A percentile compares a stretch with the other conserved stretches of the same genome.
These are phyloP conservation scores for Trichoderma parareesei DNA, from an alignment of 495 filamentous ascomycete species.

Conservation along the genomic window DNA sequence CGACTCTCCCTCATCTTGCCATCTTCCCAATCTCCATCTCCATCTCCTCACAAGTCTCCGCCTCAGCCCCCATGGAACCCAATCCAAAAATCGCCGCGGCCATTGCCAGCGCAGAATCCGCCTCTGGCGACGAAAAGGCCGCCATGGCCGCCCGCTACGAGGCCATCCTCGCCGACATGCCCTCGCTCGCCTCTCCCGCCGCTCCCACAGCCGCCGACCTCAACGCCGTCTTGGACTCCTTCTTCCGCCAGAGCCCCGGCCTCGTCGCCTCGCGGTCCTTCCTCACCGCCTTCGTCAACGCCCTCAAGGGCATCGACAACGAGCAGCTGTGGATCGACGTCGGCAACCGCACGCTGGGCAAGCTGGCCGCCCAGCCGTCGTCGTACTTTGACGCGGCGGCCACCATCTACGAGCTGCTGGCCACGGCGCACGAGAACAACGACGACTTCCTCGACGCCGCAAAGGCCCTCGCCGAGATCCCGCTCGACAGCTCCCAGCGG, in stretches of 20 bases:
- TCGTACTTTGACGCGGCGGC: conserved; percentile 81
- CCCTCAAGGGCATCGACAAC: conserved; percentile 47
- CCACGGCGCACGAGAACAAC: conserved; percentile 70
- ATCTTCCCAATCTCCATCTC: background rate
- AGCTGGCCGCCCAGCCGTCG: conserved; percentile 48
- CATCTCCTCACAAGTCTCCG: background rate
- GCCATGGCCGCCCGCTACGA: conserved; percentile 45
- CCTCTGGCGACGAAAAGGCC: conserved; percentile 39
- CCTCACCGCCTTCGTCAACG: conserved; percentile 56
- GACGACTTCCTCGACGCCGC: conserved; percentile 78
- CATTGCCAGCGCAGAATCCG: conserved; percentile 40
- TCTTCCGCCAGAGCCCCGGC: conserved; percentile 61
- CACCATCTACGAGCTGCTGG: conserved; percentile 69
- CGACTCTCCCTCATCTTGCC: background rate
- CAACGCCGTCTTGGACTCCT: conserved; percentile 56
- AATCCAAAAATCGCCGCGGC: conserved; percentile 37
- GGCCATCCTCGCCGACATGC: conserved; percentile 55
- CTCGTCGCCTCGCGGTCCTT: conserved; percentile 68
- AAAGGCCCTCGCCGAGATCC: conserved; percentile 69
- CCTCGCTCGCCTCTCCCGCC: conserved; percentile 44
- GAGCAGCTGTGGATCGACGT: conserved; percentile 58
- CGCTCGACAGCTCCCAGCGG: conserved; percentile 79
- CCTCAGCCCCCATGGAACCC: conserved; percentile 19
- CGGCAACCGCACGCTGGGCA: conserved; percentile 57
- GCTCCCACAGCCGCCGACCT: conserved; percentile 56